Base-by-base conservation (phyloP, 2,329 filamentous ascomycete genomes). In the Colletotrichum cordylinicola region DNA sequence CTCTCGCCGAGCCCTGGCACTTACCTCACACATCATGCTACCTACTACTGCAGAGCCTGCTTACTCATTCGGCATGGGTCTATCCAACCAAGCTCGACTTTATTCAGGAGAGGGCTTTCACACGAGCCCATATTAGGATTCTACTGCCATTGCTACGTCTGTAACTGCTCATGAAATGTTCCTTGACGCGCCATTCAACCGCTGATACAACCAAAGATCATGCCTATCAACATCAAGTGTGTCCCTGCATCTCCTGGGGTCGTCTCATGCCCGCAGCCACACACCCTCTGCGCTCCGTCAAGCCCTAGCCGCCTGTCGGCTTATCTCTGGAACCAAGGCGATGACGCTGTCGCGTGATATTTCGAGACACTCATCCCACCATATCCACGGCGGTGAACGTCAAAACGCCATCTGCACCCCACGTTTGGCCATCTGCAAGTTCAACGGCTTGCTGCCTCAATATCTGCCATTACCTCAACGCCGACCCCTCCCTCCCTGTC, bases 321-420 rank as follows among this genome's bases (percentile, higher is more conserved):
- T 72, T 56, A 56, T 68, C 64, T 68, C 70, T 62, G 15, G 31
- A 27, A 61, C 68, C 61, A 37, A 39, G 33, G 33, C 27, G 39
- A 31, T 68, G 64, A 65, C 70, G 35, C 58, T 37, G 56, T 73
- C 65, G 70, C 70, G 48, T 76, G 74, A 74, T 43, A 9, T 67
- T 65, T 29, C 64, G 58, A 74, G 70, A 74, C 74, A 76, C 29
- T 35, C 33, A 73, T 76, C 74, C 58, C 70, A 61, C 43, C 48
- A 61, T 56, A n/a, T 18, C 43, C 39, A 21, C 48, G 58, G 74
- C 74, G 70, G 64, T 76, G 70, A 74, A 60, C 29, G 16, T 62
- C 72, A 58, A 75, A 73, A 60, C 58, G 65, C 74, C 58, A 39
- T 73, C 56, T 73, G 64, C 64, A 65, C 73, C 39, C 68, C 62